Percentiles rank a stretch among this genome's conserved stretches.
These are phyloP conservation scores for Tremella fuciformis DNA, from an alignment of 768 basidiomycete species.

Conservation along the genomic window DNA sequence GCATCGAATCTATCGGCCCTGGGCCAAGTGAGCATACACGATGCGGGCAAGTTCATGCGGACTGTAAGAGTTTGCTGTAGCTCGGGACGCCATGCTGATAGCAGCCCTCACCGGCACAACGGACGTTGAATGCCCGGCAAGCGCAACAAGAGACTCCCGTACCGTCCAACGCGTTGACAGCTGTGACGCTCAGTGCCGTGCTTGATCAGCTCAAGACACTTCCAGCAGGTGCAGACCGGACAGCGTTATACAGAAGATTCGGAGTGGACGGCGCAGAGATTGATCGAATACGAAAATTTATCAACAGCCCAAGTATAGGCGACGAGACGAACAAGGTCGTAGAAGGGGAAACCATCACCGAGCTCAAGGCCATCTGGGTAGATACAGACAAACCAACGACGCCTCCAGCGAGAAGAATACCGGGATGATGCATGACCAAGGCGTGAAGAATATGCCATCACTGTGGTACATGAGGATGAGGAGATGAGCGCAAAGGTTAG, in stretches of 20 bases:
- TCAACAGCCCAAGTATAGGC: conserved; percentile 49
- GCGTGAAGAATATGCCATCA: no score
- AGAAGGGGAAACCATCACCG: conserved; percentile 28
- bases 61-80: conserved; percentile 16
- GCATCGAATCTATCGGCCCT: conserved; percentile 43
- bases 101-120: conserved; percentile 45
- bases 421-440: no score
- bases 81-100: background rate
- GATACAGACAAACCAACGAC: background rate
- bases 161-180: conserved; percentile 34
- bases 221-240: conserved; percentile 21
- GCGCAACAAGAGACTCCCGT: conserved; percentile 16
- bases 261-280: conserved; percentile 33
- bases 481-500: no score
- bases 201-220: conserved; percentile 44
- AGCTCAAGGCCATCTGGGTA: conserved; percentile 5
- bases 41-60: conserved; percentile 38
- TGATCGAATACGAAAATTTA: conserved; percentile 35
- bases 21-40: conserved; percentile 46
- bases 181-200: conserved; percentile 39
- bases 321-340: conserved; percentile 31
- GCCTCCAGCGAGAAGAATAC: no score
- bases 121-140: conserved; percentile 39
- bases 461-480: no score
- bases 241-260: conserved; percentile 35